Percentiles rank a stretch among this genome's conserved stretches.
Evolutionary conservation across 2,329 filamentous ascomycete species (phyloP).

Genomic region (Penicillium aurantiogriseum): DNA sequence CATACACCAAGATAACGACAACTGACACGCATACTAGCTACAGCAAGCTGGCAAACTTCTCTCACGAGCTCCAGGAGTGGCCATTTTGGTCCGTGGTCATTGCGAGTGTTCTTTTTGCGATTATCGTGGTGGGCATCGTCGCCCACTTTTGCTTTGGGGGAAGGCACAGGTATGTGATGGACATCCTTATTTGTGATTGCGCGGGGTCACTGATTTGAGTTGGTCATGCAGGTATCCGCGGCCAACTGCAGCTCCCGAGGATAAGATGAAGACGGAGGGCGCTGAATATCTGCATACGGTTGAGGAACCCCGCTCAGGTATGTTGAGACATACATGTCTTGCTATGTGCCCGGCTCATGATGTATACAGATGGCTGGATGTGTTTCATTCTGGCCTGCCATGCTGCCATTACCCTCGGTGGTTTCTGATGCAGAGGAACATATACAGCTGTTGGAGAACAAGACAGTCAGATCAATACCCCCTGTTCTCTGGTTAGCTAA

Average conservation of each 20-base stretch:
- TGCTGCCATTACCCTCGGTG: slow-evolving; percentile 8
- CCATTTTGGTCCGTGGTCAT: neutral
- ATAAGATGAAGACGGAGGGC: neutral
- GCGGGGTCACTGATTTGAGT: neutral
- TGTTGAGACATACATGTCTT: neutral
- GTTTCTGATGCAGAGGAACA: neutral
- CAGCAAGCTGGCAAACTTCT: neutral
- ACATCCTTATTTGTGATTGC: neutral
- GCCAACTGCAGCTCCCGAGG: neutral
- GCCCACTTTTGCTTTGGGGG: neutral
- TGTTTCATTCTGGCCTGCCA: slow-evolving; percentile 2
- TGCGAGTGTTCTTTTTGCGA: neutral
- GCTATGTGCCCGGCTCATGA: neutral
- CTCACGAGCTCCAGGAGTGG: neutral
- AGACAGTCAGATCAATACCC: neutral
- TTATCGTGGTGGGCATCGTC: neutral
- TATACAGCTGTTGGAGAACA: neutral
- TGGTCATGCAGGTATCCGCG: neutral
- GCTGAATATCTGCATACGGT: neutral
- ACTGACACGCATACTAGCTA: neutral
- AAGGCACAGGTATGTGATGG: neutral
- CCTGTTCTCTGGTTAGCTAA: neutral
- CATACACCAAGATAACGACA: neutral
- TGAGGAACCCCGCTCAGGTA: neutral
- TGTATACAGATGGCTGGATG: slow-evolving; percentile 2